Evolutionary conservation across 495 filamentous ascomycete genomes (phyloP).

Genomic region (Gamarada debralockiae): DNA sequence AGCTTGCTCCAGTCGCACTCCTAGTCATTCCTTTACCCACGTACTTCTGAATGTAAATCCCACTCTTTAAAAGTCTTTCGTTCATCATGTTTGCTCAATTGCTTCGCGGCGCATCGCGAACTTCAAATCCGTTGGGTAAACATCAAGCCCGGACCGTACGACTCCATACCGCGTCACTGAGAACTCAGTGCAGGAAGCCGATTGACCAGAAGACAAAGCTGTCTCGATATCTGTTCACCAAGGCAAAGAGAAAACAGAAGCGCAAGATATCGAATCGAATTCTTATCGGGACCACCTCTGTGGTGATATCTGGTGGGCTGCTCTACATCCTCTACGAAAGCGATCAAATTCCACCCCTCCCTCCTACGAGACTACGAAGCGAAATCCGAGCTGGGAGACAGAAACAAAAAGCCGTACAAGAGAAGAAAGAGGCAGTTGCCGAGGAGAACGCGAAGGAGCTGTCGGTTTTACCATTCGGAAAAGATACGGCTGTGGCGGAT

Average conservation of each 20-base stretch:
- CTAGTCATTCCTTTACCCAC: slow-evolving; percentile 6
- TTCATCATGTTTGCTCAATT: slow-evolving; percentile 16
- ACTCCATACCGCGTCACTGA: neutral
- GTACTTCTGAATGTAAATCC: neutral
- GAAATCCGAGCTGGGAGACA: slow-evolving; percentile 12
- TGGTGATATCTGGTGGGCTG: slow-evolving; percentile 5
- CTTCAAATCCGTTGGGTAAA: neutral
- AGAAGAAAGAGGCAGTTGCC: slow-evolving; percentile 13
- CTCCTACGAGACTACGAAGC: slow-evolving; percentile 17
- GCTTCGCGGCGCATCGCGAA: slow-evolving; percentile 2
- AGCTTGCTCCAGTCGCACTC: slow-evolving; percentile 3
- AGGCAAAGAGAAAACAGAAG: slow-evolving; percentile 2
- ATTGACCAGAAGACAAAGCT: neutral
- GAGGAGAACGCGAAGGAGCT: slow-evolving; percentile 13
- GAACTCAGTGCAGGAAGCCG: neutral
- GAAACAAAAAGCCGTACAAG: slow-evolving; percentile 1
- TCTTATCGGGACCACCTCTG: slow-evolving; percentile 14
- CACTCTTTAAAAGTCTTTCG: neutral
- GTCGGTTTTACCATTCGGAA: slow-evolving; percentile 10
- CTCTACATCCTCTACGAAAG: slow-evolving; percentile 22
- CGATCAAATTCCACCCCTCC: slow-evolving; percentile 21
- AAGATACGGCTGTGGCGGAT: neutral
- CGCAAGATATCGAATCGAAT: slow-evolving; percentile 11
- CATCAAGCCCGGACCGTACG: no score
- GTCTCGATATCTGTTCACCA: slow-evolving; percentile 6